Base-by-base conservation (phyloP, 1,284 basidiomycete genomes). In the Malassezia vespertilionis region DNA sequence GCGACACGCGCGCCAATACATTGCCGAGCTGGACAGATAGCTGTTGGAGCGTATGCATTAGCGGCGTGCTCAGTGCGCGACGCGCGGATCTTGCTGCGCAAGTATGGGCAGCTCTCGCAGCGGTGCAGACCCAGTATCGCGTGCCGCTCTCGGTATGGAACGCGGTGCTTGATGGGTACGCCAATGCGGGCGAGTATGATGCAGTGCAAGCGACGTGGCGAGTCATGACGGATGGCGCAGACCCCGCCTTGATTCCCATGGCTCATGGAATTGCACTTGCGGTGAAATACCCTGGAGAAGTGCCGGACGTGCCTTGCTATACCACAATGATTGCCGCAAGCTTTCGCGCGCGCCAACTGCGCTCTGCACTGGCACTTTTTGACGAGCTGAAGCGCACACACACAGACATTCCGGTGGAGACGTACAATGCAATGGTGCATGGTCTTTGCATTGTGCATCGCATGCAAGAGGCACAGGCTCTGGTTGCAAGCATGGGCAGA, bases 311-410 rank as follows among this genome's bases (percentile, higher is more conserved):
- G 32, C 38, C 42, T 11, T 57, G 57, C 54, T 58, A 55, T 40
- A 66, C 63, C 17, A 62, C 60, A 4, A 63, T 65, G 62, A 64
- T 66, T 40, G 44, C 42, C 32, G 52, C 52, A 15, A 33, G 44
- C 9, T 66, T 66, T 38, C 39, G 45, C 2, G 33, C 34, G 18
- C 40, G 46, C 14, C 22, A 45, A 20, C 36, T 37, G 21, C 47
- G 49, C 12, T 46, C 54, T 18, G 63, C 62, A 1, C 40, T 63
- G 42, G 40, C 35, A 2, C 47, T 63, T 12, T 44, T 63, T 36
- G n/a, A 40, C 10, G 47, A 56, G 17, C 32, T 47, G 14, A 40
- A 40, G 12, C 32, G 54, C 12, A 23, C 46, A 14, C 39, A 40
- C 11, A 14, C 18, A 23, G 40, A 45, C 34, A 46, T 60, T 1